Conservation (phyloP, 306 rosid species). For the barrel medic (Medicago truncatula) region MtrunA17r5.0-ANR NC_053042.1:54961501-54962000, state of each 20-base stretch:
- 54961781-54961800: no score
- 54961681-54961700: conserved; percentile 91
- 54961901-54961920: neutral
- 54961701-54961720: conserved; percentile 77
- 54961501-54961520: neutral
- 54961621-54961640: conserved; percentile 58
- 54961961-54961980: no score
- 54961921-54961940: neutral
- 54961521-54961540: neutral
- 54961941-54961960: neutral
- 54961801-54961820: no score
- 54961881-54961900: no score
- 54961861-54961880: no score
- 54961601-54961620: conserved; percentile 40
- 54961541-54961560: conserved; percentile 18
- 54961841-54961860: no score
- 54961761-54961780: no score
- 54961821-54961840: no score
- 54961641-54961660: conserved; percentile 74
- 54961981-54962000: neutral
- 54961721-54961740: conserved; percentile 39
- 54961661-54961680: conserved; percentile 72
- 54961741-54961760: no score
- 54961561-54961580: conserved; percentile 48
- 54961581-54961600: conserved; percentile 70